These are phyloP conservation scores for Aspergillus sp. DNA, from an alignment of 2,329 filamentous ascomycete genomes.

Conservation along the genomic window DNA sequence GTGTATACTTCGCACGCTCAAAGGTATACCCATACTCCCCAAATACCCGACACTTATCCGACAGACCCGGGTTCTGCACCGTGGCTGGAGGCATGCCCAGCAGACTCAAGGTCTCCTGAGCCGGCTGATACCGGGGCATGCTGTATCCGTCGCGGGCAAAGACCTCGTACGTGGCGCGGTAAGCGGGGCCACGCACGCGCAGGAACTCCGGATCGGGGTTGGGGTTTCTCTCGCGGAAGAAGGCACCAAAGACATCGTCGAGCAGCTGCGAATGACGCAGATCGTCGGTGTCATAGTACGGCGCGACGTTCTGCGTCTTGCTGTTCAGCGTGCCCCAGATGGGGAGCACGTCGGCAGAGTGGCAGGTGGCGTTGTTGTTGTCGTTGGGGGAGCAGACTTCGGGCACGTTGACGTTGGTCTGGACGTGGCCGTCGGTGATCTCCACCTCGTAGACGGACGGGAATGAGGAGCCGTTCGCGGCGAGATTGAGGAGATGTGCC, in stretches of 20 bases:
- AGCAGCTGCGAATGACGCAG: conserved; percentile 22
- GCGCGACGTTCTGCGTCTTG: conserved; percentile 21
- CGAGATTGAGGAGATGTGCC: conserved; percentile 16
- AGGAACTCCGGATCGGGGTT: conserved; percentile 20
- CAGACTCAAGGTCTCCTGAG: conserved; percentile 11
- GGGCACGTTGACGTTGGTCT: conserved; percentile 13
- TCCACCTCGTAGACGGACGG: conserved; percentile 19
- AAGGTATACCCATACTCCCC: conserved; percentile 26
- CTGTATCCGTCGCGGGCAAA: conserved; percentile 12
- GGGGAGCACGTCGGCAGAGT: conserved; percentile 23
- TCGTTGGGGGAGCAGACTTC: conserved; percentile 23
- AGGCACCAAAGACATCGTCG: conserved; percentile 23
- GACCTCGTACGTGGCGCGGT: conserved; percentile 14
- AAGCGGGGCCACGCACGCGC: conserved; percentile 18
- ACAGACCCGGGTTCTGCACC: conserved; percentile 11
- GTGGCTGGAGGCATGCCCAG: conserved; percentile 14
- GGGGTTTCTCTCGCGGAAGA: conserved; percentile 19
- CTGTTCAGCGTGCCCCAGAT: conserved; percentile 26
- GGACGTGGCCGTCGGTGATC: conserved; percentile 23
- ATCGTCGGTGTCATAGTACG: conserved; percentile 20
- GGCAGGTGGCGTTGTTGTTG: conserved; percentile 26
- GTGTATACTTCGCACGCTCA: conserved; percentile 16
- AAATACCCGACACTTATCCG: conserved; percentile 20
- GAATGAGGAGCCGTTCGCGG: conserved; percentile 8
- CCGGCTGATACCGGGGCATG: conserved; percentile 11